Conservation (phyloP, 352 stramenopile species). For the Phytophthora sojae region DNA sequence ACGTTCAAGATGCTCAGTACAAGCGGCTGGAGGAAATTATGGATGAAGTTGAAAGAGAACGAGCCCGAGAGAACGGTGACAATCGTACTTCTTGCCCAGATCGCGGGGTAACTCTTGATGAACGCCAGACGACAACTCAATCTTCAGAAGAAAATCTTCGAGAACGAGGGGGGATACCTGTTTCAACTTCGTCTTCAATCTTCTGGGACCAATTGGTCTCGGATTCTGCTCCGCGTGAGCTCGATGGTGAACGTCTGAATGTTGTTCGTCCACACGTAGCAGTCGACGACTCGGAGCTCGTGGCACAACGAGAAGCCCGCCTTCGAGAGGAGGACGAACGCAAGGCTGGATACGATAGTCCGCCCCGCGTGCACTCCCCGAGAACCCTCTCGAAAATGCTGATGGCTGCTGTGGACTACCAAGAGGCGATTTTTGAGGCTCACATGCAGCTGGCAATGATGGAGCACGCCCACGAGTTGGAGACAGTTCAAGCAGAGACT, state of each 20-base stretch:
- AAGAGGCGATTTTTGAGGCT: constrained; percentile 70
- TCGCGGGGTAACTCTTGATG: not conserved
- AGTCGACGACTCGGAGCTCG: constrained; percentile 37
- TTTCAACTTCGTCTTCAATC: constrained; percentile 25
- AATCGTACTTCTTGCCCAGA: not conserved
- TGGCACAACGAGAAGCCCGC: constrained; percentile 27
- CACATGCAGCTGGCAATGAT: constrained; percentile 68
- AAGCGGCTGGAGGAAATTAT: constrained; percentile 61
- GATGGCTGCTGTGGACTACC: constrained; percentile 72
- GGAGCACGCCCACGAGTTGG: constrained; percentile 61
- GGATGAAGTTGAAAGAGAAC: constrained; percentile 48
- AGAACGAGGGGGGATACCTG: not conserved
- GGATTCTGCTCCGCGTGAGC: constrained; percentile 3
- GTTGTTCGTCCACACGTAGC: constrained; percentile 10
- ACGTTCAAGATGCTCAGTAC: constrained; percentile 15
- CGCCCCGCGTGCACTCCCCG: constrained; percentile 49
- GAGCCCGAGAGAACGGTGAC: constrained; percentile 18
- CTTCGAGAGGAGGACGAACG: constrained; percentile 23
- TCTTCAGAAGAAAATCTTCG: not conserved
- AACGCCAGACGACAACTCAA: not conserved
- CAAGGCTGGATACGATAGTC: constrained; percentile 21
- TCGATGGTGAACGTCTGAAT: not conserved
- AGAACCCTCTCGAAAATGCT: constrained; percentile 55
- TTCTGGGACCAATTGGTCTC: constrained; percentile 45
- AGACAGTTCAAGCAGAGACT: constrained; percentile 60